Percentiles rank a stretch among this genome's conserved stretches.
These are phyloP conservation scores for Lactarius psammicola DNA, from an alignment of 768 basidiomycete species.

Conservation along the genomic window DNA sequence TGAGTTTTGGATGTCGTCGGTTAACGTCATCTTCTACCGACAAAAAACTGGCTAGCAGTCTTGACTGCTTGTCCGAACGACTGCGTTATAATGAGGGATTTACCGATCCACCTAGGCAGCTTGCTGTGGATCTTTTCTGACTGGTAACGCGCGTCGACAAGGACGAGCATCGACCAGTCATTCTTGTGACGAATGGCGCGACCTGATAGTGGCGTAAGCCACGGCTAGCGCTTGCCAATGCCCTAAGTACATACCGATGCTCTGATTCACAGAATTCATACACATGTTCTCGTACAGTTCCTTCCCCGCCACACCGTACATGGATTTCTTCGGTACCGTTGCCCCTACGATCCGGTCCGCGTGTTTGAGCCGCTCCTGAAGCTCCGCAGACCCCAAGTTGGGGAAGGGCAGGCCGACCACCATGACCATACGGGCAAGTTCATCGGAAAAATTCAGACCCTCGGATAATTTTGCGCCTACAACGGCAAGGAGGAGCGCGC, in stretches of 20 bases:
- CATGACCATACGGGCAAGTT: constrained; percentile 73
- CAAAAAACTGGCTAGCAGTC: constrained; percentile 24
- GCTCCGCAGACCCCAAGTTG: constrained; percentile 85
- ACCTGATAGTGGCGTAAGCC: constrained; percentile 45
- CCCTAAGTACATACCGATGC: constrained; percentile 65
- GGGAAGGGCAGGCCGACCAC: constrained; percentile 92
- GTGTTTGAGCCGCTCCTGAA: constrained; percentile 89
- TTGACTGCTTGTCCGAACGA: constrained; percentile 28
- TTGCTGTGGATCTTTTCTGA: constrained; percentile 67
- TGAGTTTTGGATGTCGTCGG: no score
- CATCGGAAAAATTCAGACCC: constrained; percentile 60
- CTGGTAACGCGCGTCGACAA: constrained; percentile 83
- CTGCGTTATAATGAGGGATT: constrained; percentile 29
- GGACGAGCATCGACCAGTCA: constrained; percentile 90
- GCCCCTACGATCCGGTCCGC: constrained; percentile 58
- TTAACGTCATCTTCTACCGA: constrained; percentile 11
- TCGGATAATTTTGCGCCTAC: constrained; percentile 93
- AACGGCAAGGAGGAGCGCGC: constrained; percentile 89
- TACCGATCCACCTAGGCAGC: constrained; percentile 89
- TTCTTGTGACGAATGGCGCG: constrained; percentile 87
- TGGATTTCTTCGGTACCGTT: constrained; percentile 47
- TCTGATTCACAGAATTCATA: constrained; percentile 95
- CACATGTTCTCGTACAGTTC: constrained; percentile 91
- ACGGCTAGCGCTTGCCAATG: not conserved
- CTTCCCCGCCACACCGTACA: constrained; percentile 44